Evolutionary conservation across 495 filamentous ascomycete species (phyloP), one percentile per base, ranked within the genome.

Genomic region (Xylaria acuta): DNA sequence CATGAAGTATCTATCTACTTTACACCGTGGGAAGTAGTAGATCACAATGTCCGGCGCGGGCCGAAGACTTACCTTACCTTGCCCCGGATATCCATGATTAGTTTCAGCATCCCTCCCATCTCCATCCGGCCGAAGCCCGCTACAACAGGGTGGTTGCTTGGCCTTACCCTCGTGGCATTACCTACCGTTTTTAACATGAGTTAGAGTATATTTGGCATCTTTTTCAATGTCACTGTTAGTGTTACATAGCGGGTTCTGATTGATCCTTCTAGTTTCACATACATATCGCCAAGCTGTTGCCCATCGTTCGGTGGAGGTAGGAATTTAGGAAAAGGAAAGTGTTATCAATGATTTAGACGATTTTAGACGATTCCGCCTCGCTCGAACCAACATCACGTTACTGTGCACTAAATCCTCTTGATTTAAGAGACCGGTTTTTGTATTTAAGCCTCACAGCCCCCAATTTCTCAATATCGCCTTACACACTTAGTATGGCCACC

Each of bases 71-170:
- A 36, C 4, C 30, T 25, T 9, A 22, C 22, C 22, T 66, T 34
- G 22, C 64, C 64, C 64, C 45, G 45, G 43, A 66, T 66, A 16
- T 51, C 53, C n/a, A 56, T 32, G 53, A 56, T 51, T 22, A 51
- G 47, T n/a, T 22, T n/a, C n/a, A 51, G 3, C 27, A 56, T 18
- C 53, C 25, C 5, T 56, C 14, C 25, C 22, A 64, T 47, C 30
- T 27, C 41, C 18, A 30, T 64, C 40, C 41, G 25, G 62, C 27
- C 43, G 14, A 49, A 5, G 25, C 7, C 40, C 25, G 6, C 62
- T 43, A 34, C 53, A 18, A 32, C 53, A 56, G 3, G 25, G 25
- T 54, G 30, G 51, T 54, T 25, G 3, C 53, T 32, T 25, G 11
- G 11, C 49, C 49, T 27, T 56, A 8, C 14, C 53, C 12, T 56